A percentile compares a stretch with the other conserved stretches of the same genome.
phyloP scores from a whole-genome alignment of 371 early-diverging fungal genomes.

The Zancudomyces culisetae region DNA sequence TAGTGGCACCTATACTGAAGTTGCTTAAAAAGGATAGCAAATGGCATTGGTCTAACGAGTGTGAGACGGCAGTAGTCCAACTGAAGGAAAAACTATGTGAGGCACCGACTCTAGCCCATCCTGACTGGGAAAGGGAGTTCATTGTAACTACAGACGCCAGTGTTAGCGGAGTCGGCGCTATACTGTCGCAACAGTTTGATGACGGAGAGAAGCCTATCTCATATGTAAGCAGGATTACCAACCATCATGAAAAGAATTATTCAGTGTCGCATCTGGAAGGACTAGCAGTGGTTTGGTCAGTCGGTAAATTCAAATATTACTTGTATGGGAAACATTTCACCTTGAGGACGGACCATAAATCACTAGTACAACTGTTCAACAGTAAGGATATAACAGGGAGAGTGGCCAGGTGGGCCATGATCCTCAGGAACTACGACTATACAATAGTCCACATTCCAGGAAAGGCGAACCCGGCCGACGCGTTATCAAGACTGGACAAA shows the following conservation, averaged over 20 bases:
- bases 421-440: constrained; percentile 1
- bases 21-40: constrained; percentile 1
- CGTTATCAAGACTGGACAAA: not conserved
- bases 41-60: not conserved
- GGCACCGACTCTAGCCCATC: constrained; percentile 1
- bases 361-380: not conserved
- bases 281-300: constrained; percentile 3
- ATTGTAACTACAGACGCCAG: constrained; percentile 3
- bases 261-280: constrained; percentile 1
- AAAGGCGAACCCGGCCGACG: constrained; percentile 3
- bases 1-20: constrained; percentile 8
- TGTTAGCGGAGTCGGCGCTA: constrained; percentile 1
- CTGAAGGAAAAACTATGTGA: not conserved
- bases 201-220: not conserved
- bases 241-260: not conserved
- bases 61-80: not conserved
- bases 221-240: not conserved
- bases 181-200: not conserved
- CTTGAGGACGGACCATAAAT: not conserved
- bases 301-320: not conserved
- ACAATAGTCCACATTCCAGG: not conserved
- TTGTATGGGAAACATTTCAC: not conserved
- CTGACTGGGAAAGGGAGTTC: constrained; percentile 1
- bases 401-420: constrained; percentile 3
- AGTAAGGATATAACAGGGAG: not conserved